Conservation (phyloP, 495 filamentous ascomycete genomes). For the Cercophora scortea region DNA sequence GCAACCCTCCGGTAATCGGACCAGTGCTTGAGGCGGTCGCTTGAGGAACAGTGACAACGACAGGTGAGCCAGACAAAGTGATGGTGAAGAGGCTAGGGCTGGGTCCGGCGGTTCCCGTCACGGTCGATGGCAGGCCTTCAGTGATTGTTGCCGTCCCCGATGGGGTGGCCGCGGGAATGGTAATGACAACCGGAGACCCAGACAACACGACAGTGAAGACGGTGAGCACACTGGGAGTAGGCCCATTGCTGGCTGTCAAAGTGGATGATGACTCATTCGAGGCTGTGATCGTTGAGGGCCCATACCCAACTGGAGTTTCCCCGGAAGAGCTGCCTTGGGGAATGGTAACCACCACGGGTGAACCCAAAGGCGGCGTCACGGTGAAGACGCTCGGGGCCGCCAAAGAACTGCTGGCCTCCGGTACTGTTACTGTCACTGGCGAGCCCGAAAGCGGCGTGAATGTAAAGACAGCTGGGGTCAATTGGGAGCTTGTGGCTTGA, state of each 20-base stretch:
- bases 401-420: not conserved
- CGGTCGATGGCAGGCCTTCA: not conserved
- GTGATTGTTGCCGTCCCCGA: slow-evolving; percentile 2
- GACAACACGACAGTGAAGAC: not conserved
- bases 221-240: not conserved
- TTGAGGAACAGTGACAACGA: not conserved
- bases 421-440: not conserved
- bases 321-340: too few relatives aligned
- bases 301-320: too few relatives aligned
- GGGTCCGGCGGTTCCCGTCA: not conserved
- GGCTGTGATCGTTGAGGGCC: too few relatives aligned
- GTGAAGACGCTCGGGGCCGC: not conserved
- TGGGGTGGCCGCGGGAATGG: not conserved
- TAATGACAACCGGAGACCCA: not conserved
- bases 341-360: not conserved
- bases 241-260: not conserved
- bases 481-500: not conserved
- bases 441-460: too few relatives aligned
- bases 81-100: not conserved
- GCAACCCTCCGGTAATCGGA: not conserved
- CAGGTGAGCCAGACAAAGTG: not conserved
- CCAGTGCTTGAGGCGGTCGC: not conserved
- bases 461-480: too few relatives aligned
- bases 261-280: too few relatives aligned
- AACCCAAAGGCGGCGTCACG: not conserved